Evolutionary conservation across 2,329 filamentous ascomycete species (phyloP).

Genomic region (Diaporthe capsici): DNA sequence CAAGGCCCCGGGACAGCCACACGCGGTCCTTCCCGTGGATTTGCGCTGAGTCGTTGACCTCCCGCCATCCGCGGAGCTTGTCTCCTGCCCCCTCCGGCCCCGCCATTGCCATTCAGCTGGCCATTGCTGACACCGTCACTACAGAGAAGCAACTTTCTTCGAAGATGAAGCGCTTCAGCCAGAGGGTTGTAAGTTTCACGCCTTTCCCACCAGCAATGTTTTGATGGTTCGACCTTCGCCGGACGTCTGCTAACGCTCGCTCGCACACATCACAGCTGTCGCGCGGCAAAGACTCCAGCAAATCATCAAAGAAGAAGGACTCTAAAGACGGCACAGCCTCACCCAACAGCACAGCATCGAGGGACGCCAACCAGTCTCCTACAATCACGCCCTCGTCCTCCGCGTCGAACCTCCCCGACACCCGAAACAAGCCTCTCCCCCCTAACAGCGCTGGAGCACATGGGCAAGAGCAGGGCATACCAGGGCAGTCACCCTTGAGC

Average conservation of each 20-base stretch:
- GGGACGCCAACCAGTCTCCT: slow-evolving; percentile 73
- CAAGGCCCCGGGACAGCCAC: slow-evolving; percentile 15
- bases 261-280: slow-evolving; percentile 76
- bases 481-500: slow-evolving; percentile 49
- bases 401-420: slow-evolving; percentile 87
- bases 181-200: slow-evolving; percentile 87
- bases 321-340: slow-evolving; percentile 84
- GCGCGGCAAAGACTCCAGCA: slow-evolving; percentile 87
- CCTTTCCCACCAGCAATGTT: slow-evolving; percentile 48
- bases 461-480: slow-evolving; percentile 56
- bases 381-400: slow-evolving; percentile 88
- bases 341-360: slow-evolving; percentile 70
- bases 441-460: slow-evolving; percentile 63
- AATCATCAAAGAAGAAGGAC: slow-evolving; percentile 84
- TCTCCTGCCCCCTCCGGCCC: slow-evolving; percentile 17
- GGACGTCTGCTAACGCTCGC: slow-evolving; percentile 32
- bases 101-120: slow-evolving; percentile 29
- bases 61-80: slow-evolving; percentile 17
- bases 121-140: slow-evolving; percentile 37
- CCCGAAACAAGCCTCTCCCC: slow-evolving; percentile 84
- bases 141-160: slow-evolving; percentile 50
- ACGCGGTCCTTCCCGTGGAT: slow-evolving; percentile 12
- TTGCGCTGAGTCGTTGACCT: slow-evolving; percentile 18
- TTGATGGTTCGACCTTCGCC: slow-evolving; percentile 36
- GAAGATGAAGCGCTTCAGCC: slow-evolving; percentile 97